Base-by-base conservation (phyloP, 2,329 filamentous ascomycete species). In the Pseudocercospora crystallina region DNA sequence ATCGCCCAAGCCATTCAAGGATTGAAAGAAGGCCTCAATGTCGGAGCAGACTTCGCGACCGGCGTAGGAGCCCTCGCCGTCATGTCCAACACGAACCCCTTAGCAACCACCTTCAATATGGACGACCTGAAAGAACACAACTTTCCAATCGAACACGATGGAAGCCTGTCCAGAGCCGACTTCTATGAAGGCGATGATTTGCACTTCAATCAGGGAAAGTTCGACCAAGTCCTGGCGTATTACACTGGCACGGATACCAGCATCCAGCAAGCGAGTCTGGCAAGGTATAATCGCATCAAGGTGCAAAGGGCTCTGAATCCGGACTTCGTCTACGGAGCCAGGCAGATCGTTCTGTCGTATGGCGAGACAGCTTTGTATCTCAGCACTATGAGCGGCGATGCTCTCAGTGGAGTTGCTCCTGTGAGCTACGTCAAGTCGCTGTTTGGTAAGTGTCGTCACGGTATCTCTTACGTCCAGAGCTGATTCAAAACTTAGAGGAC, bases 111-210 rank as follows among this genome's bases (percentile, higher is more conserved):
- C 13, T 63, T 63, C 54, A 51, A 60, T 44, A 50, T 63, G 15
- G 53, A 61, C 48, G 44, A 61, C 37, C 49, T 63, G 0, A 54
- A 60, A 31, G 45, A 57, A 30, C 61, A 70, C 49, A 64, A 68
- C 53, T 65, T 64, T 34, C 59, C 64, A 7, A 70, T 70, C 49
- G 69, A 71, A 56, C 68, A 71, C 53, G 68, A 70, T 46, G 65
- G 60, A 8, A 66, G 64, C 29, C 13, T 71, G 36, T 65, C 59
- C 14, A 58, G 69, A 33, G 53, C 60, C 5, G 68, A 72, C 46
- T 60, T 60, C 46, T 64, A 59, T 41, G 58, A 66, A 17, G 67
- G 69, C 14, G 59, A 70, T 55, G 64, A 70, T 50, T 56, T 63
- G 49, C 56, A 41, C 26, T 71, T 71, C 59, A 62, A 69, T 47